phyloP scores from a whole-genome alignment of 1,284 basidiomycete species.

The Pholiota adiposa region DNA sequence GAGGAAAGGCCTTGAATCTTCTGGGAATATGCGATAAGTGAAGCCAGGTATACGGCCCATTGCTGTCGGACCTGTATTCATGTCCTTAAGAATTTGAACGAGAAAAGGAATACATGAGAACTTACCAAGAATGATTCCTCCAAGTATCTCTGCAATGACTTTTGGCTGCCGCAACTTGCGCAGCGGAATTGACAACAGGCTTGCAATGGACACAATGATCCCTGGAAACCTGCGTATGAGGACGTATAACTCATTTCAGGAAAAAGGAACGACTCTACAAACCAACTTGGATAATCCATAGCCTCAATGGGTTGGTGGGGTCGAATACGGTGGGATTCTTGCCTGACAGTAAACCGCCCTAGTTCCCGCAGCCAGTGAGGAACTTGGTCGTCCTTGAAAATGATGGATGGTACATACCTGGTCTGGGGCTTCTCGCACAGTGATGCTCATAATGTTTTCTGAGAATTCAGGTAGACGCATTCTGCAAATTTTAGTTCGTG shows the following conservation, averaged over 20 bases:
- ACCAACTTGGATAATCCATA: conserved; percentile 93
- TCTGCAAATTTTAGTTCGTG: neutral
- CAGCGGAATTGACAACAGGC: conserved; percentile 72
- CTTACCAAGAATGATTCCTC: conserved; percentile 84
- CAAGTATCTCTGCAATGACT: conserved; percentile 77
- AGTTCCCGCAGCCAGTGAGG: neutral
- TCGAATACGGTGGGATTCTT: conserved; percentile 76
- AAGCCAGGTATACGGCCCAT: conserved; percentile 82
- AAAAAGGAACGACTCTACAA: conserved; percentile 36
- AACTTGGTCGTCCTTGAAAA: neutral
- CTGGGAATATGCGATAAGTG: conserved; percentile 82
- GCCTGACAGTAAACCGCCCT: conserved; percentile 77
- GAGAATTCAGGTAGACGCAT: conserved; percentile 45
- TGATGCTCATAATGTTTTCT: conserved; percentile 38
- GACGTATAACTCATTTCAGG: neutral
- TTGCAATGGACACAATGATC: conserved; percentile 82
- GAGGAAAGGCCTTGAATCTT: conserved; percentile 74
- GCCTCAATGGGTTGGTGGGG: conserved; percentile 71
- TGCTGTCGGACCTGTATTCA: conserved; percentile 69
- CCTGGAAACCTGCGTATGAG: conserved; percentile 42
- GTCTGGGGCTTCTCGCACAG: conserved; percentile 41
- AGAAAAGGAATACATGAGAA: conserved; percentile 5
- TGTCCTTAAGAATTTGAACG: neutral
- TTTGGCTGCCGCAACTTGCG: conserved; percentile 83
- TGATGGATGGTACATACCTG: conserved; percentile 27